Conservation (phyloP, 2,329 filamentous ascomycete species). For the Fusarium pseudocircinatum region DNA sequence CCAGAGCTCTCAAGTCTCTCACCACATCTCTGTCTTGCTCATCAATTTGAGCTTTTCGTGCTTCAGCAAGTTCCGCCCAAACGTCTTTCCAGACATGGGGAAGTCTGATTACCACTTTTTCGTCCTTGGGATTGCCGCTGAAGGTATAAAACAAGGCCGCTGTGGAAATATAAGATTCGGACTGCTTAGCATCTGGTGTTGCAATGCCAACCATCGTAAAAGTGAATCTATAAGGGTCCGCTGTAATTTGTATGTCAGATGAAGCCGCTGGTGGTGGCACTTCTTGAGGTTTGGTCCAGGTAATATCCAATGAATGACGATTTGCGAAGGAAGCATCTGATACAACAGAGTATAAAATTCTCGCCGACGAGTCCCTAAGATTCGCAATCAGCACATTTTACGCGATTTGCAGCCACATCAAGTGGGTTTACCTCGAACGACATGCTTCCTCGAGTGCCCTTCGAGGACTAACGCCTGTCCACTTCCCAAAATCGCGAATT, state of each 20-base stretch:
- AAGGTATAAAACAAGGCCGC: conserved; percentile 84
- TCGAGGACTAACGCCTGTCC: conserved; percentile 78
- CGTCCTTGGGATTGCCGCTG: conserved; percentile 80
- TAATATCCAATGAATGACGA: conserved; percentile 77
- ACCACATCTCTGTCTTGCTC: conserved; percentile 74
- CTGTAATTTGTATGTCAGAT: conserved; percentile 56
- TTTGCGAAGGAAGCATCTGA: conserved; percentile 80
- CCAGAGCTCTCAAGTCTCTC: conserved; percentile 72
- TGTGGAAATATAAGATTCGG: conserved; percentile 87
- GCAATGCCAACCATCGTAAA: conserved; percentile 81
- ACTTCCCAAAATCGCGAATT: conserved; percentile 86
- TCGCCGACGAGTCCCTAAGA: conserved; percentile 73
- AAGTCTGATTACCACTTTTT: conserved; percentile 82
- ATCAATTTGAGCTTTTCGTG: conserved; percentile 76
- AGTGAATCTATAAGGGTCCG: conserved; percentile 63
- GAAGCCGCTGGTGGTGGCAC: conserved; percentile 48
- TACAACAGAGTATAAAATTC: conserved; percentile 73
- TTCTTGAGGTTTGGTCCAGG: conserved; percentile 80
- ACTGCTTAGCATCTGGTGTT: conserved; percentile 80
- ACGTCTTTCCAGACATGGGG: conserved; percentile 85
- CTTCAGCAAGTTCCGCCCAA: conserved; percentile 80
- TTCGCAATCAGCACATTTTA: neutral
- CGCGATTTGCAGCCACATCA: neutral
- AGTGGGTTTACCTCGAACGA: conserved; percentile 70
- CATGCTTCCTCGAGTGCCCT: conserved; percentile 88